Conservation (phyloP, 2,329 filamentous ascomycete genomes). For the Cladorrhinum sp. region DNA sequence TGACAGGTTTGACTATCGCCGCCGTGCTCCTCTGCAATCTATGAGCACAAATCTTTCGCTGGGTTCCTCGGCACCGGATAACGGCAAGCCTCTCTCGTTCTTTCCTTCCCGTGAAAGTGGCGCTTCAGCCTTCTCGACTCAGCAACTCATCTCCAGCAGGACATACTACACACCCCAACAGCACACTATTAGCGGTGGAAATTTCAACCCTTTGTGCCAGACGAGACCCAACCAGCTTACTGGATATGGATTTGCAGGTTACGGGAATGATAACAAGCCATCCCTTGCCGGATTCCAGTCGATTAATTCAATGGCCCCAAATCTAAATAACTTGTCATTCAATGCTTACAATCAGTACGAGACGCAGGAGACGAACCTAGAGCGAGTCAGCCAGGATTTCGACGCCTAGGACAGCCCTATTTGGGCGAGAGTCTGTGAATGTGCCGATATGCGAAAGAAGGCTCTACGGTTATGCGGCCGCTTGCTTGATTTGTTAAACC, state of each 20-base stretch:
- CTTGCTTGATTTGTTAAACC: too few species aligned
- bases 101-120: conserved; percentile 10
- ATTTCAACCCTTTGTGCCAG: conserved; percentile 25
- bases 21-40: conserved; percentile 23
- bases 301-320: conserved; percentile 18
- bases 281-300: conserved; percentile 18
- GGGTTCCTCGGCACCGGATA: conserved; percentile 11
- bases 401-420: conserved; percentile 1
- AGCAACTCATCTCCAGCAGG: conserved; percentile 12
- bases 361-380: conserved; percentile 15
- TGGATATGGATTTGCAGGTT: conserved; percentile 18
- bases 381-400: conserved; percentile 18
- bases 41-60: conserved; percentile 20
- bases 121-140: conserved; percentile 13
- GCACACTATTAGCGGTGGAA: conserved; percentile 12
- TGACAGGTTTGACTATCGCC: conserved; percentile 23
- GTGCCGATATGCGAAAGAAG: too few species aligned
- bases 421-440: too few species aligned
- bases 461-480: too few species aligned
- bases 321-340: conserved; percentile 20
- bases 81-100: conserved; percentile 16
- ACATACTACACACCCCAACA: conserved; percentile 22
- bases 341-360: conserved; percentile 16
- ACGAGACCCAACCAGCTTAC: conserved; percentile 17
- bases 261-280: conserved; percentile 22